Conservation (phyloP, 257 asterid genomes). For the Nicotiana undulata region DNA sequence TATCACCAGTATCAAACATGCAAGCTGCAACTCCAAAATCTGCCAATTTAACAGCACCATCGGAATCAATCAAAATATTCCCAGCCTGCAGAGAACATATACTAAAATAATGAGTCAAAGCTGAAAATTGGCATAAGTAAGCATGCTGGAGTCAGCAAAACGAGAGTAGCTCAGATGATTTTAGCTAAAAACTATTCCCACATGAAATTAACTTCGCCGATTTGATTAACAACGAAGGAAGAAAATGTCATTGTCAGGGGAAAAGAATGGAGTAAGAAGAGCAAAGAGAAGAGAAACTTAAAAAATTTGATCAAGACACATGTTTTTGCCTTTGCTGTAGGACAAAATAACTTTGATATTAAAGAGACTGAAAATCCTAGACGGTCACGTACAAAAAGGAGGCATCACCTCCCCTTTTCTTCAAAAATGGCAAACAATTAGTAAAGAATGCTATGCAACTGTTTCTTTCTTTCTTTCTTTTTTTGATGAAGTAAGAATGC, state of each 20-base stretch:
- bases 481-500: no score
- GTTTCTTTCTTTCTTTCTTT: no score
- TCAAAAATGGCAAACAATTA: background rate
- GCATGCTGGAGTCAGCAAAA: background rate
- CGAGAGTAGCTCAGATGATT: slow-evolving; percentile 1
- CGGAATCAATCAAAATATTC: slow-evolving; percentile 75
- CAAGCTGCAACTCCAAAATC: slow-evolving; percentile 98
- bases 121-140: background rate
- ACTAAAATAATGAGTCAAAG: background rate
- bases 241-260: background rate
- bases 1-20: slow-evolving; percentile 96
- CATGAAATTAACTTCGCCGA: background rate
- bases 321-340: background rate
- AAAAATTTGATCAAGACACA: background rate
- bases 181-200: background rate
- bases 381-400: background rate
- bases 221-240: background rate
- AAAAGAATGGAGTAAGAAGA: background rate
- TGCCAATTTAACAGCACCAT: slow-evolving; percentile 81
- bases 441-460: background rate
- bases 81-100: slow-evolving; percentile 66
- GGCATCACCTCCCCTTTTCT: background rate
- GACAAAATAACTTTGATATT: background rate
- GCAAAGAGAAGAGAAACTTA: background rate
- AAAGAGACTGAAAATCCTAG: background rate